Evolutionary conservation across 2,329 filamentous ascomycete species (phyloP).

Genomic region (Colletotrichum brevisporum): DNA sequence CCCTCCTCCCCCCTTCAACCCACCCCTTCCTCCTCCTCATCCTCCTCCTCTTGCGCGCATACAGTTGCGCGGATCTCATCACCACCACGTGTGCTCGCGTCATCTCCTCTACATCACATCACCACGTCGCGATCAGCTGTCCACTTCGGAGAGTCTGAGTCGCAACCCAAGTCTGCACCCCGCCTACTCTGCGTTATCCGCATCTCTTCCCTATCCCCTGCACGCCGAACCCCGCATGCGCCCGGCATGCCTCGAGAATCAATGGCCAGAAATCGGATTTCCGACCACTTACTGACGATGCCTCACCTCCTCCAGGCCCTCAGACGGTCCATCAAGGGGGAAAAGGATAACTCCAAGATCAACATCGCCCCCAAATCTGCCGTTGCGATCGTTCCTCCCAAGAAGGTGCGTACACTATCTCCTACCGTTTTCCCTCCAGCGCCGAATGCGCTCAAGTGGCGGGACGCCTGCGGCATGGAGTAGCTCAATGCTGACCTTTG

Average conservation of each 20-base stretch:
- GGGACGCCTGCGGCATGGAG: background rate
- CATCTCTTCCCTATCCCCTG: slow-evolving; percentile 35
- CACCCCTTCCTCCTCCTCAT: background rate
- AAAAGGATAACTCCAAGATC: slow-evolving; percentile 83
- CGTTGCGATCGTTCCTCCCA: slow-evolving; percentile 90
- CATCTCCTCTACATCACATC: slow-evolving; percentile 3
- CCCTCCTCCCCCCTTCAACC: slow-evolving; percentile 14
- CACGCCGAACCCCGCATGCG: slow-evolving; percentile 40
- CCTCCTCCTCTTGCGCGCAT: background rate
- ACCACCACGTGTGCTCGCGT: slow-evolving; percentile 18
- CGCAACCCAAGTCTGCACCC: background rate
- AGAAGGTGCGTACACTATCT: slow-evolving; percentile 77
- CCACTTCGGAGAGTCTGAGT: background rate
- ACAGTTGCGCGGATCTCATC: slow-evolving; percentile 2
- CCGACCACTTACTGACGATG: slow-evolving; percentile 53
- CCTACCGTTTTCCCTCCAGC: slow-evolving; percentile 18
- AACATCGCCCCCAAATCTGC: slow-evolving; percentile 88
- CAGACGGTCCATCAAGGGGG: slow-evolving; percentile 90
- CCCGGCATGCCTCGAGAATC: slow-evolving; percentile 37
- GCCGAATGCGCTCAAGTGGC: slow-evolving; percentile 6
- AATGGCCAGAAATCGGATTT: slow-evolving; percentile 38
- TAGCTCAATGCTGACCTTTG: slow-evolving; percentile 43
- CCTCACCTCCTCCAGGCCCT: slow-evolving; percentile 75
- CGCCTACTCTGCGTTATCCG: background rate
- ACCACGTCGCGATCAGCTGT: background rate